These are phyloP conservation scores for Cucumis cinereus DNA, from an alignment of 306 rosid species.

Conservation along the genomic window DNA sequence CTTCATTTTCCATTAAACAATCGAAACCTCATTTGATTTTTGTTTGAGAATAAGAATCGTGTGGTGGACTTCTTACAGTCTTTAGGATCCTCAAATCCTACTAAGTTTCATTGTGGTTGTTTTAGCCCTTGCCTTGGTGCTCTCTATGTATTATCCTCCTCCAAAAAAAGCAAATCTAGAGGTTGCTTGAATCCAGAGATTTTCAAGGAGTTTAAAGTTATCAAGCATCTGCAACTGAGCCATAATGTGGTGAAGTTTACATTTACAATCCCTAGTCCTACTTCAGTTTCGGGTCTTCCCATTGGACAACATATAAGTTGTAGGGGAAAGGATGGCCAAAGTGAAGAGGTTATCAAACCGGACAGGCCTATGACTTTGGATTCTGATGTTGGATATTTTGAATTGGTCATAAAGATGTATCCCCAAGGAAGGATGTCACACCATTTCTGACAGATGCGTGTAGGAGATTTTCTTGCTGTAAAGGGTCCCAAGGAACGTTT, in stretches of 20 bases:
- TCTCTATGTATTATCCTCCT: neutral
- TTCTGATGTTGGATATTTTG: slow-evolving; percentile 84
- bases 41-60: neutral
- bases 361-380: slow-evolving; percentile 95
- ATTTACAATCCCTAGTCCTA: slow-evolving; percentile 64
- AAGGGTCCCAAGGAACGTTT: slow-evolving; percentile 99
- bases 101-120: slow-evolving; percentile 3
- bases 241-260: slow-evolving; percentile 93
- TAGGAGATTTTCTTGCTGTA: slow-evolving; percentile 73
- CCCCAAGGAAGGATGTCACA: slow-evolving; percentile 99
- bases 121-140: slow-evolving; percentile 7
- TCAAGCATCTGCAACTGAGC: slow-evolving; percentile 68
- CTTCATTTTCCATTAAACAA: too few species aligned
- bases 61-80: slow-evolving; percentile 6
- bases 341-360: slow-evolving; percentile 82
- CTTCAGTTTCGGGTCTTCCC: slow-evolving; percentile 89
- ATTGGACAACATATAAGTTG: slow-evolving; percentile 98
- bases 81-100: slow-evolving; percentile 6
- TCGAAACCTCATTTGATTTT: slow-evolving; percentile 1
- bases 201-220: slow-evolving; percentile 70
- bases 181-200: slow-evolving; percentile 54
- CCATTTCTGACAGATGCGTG: slow-evolving; percentile 90
- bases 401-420: slow-evolving; percentile 98
- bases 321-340: slow-evolving; percentile 90
- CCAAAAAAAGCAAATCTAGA: neutral